Conservation (phyloP, 345 rosid genomes). For the Camelina hispida region DNA sequence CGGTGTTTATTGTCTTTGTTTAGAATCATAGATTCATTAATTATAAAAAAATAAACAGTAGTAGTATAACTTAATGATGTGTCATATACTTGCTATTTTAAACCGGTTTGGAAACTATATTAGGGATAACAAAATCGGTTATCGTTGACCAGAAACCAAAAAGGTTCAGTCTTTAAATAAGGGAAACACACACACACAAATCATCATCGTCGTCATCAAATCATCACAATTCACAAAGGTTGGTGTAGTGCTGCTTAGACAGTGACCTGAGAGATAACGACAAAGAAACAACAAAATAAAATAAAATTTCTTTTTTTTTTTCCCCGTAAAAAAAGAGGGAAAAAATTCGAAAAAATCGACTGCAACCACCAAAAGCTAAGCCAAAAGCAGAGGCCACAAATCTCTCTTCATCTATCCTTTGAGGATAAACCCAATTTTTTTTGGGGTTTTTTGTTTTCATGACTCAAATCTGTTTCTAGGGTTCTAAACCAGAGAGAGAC, state of each 20-base stretch:
- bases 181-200: background rate
- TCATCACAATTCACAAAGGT: constrained; percentile 32
- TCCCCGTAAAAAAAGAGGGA: background rate
- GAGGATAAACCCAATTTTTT: constrained; percentile 31
- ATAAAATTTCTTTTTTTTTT: background rate
- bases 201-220: constrained; percentile 12
- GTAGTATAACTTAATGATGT: too few species aligned
- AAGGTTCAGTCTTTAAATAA: constrained; percentile 5
- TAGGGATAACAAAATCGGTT: background rate
- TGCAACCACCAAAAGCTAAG: constrained; percentile 53
- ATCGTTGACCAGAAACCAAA: constrained; percentile 23
- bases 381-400: constrained; percentile 47
- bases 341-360: constrained; percentile 38
- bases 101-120: constrained; percentile 5
- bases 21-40: background rate
- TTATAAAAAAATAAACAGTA: background rate
- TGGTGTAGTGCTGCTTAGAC: constrained; percentile 18
- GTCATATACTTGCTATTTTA: too few species aligned
- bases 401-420: constrained; percentile 28
- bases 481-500: constrained; percentile 19
- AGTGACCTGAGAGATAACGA: constrained; percentile 30
- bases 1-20: constrained; percentile 11
- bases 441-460: background rate
- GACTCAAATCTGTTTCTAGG: constrained; percentile 35
- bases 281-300: constrained; percentile 11